These are phyloP conservation scores for Scolecobasidium constrictum DNA, from an alignment of 2,329 filamentous ascomycete species.

Conservation along the genomic window DNA sequence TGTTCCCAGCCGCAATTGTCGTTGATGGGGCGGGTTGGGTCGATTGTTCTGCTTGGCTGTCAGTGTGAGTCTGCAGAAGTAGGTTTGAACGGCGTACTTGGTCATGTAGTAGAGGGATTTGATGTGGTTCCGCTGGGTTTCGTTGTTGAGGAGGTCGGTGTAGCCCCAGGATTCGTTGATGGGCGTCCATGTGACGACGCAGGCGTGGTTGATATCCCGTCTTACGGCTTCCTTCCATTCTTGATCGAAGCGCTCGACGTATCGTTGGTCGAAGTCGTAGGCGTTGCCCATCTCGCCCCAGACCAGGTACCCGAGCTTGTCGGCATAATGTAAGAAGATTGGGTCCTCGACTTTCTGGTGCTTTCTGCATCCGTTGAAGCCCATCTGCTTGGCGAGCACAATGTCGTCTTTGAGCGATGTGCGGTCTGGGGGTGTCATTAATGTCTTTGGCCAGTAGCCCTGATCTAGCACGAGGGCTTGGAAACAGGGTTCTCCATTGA, in stretches of 20 bases:
- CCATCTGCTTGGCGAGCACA: conserved; percentile 46
- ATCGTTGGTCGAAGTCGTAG: conserved; percentile 50
- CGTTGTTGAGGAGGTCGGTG: conserved; percentile 42
- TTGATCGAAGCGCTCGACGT: conserved; percentile 48
- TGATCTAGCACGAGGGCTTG: conserved; percentile 51
- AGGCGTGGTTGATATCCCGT: conserved; percentile 55
- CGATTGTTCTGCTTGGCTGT: conserved; percentile 32
- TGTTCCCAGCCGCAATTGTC: conserved; percentile 67
- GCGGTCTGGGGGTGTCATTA: conserved; percentile 45
- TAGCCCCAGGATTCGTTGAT: conserved; percentile 21
- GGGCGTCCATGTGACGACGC: conserved; percentile 55
- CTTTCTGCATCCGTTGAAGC: conserved; percentile 54
- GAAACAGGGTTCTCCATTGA: conserved; percentile 50
- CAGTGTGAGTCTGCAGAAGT: background rate
- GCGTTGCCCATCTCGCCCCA: conserved; percentile 57
- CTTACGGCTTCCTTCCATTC: conserved; percentile 55
- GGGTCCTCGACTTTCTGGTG: conserved; percentile 56
- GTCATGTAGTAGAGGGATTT: conserved; percentile 53
- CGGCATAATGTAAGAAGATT: conserved; percentile 50
- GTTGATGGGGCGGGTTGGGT: conserved; percentile 54
- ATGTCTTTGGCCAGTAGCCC: conserved; percentile 52
- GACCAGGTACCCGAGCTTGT: conserved; percentile 49
- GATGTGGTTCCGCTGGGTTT: conserved; percentile 53
- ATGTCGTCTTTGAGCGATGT: conserved; percentile 41
- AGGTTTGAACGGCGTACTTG: conserved; percentile 35